A percentile compares a stretch with the other conserved stretches of the same genome.
Evolutionary conservation across 768 basidiomycete species (phyloP).

Genomic region (Galerina sulciceps): DNA sequence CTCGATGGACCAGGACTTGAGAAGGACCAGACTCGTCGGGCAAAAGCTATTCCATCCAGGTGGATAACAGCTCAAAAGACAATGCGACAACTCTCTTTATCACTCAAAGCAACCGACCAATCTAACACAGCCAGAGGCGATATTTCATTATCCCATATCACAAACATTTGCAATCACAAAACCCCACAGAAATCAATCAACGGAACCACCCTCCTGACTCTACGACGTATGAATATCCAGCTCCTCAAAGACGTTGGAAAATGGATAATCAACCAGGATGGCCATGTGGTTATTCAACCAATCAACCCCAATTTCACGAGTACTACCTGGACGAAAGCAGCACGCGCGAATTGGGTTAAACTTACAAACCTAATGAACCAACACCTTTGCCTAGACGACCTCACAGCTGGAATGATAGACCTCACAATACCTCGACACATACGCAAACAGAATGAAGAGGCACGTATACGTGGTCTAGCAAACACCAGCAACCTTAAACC

Average conservation of each 20-base stretch:
- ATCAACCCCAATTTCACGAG: not conserved
- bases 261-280: not conserved
- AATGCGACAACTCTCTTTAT: not conserved
- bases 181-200: not conserved
- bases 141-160: not conserved
- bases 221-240: too few species aligned
- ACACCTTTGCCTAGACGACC: not conserved
- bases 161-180: not conserved
- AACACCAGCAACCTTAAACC: not conserved
- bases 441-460: not conserved
- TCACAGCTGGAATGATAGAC: not conserved
- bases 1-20: not conserved
- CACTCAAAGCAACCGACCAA: not conserved
- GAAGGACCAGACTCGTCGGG: not conserved
- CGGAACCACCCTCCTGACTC: not conserved
- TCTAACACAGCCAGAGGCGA: not conserved
- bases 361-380: not conserved
- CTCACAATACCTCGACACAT: not conserved
- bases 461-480: not conserved
- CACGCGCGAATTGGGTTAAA: not conserved
- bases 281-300: not conserved
- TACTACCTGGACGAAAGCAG: not conserved
- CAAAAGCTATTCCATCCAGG: not conserved
- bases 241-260: not conserved
- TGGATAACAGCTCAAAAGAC: not conserved